Evolutionary conservation across 148 eudicot species (phyloP), one percentile per base, ranked within the genome.

Genomic region (Chenopodium album): DNA sequence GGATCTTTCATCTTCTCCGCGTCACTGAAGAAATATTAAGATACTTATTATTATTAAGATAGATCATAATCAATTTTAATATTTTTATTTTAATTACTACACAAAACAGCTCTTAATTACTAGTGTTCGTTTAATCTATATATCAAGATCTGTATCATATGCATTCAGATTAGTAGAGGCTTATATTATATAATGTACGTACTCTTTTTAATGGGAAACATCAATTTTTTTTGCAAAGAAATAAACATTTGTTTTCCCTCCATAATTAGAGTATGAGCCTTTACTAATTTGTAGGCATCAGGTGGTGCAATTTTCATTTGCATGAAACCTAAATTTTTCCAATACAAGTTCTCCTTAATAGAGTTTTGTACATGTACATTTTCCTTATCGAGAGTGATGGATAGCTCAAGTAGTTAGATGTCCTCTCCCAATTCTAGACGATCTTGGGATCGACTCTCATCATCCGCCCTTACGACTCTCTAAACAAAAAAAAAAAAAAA

Each of bases 1-100:
- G 79, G 85, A 73, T 78, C 77, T 78, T 82, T 80, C 52, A 71
- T 77, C 66, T 54, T 73, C 44, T n/a, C 73, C 75, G 64, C 78
- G 56, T 79, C 44, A n/a, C 76, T 81, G 9, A 73, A 82, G 76
- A 47, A 22, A 48, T 1, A 31, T 67, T 50, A 83, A 74, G 69
- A 62, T 78, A 78, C 78, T 68, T 34, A 26, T 0, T 32, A 32
- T 32, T 32, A 32, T 32, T 73, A 70, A 70, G 47, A 70, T 70
- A 71, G 26, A 71, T 71, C 67, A 73, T 56, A 20, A 14, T 19
- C 46, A 60, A 48, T 71, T 71, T 41, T 80, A 34, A 69, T 31
- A 56, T 71, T 71, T 54, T 71, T 31, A 56, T 71, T 71, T 54
- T 71, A 70, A n/a, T 28, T 71, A 6, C 76, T 32, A 32, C 31